A percentile compares a stretch with the other conserved stretches of the same genome.
Conservation (phyloP, 441 rosid genomes). For the Populus hybrid region DNA sequence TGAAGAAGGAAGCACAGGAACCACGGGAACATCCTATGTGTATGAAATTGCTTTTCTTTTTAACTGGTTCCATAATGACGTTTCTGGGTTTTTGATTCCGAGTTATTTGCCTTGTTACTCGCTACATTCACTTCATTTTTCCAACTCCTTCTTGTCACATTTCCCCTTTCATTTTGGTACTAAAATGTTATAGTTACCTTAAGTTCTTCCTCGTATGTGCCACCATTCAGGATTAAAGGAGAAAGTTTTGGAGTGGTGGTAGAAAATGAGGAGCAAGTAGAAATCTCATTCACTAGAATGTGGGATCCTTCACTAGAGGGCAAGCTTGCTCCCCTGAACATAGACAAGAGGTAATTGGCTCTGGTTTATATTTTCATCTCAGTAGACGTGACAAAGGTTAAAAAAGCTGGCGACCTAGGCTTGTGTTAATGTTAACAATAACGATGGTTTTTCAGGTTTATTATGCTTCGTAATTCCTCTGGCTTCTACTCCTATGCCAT, state of each 20-base stretch:
- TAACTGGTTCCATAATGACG: background rate
- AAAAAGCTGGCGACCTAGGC: background rate
- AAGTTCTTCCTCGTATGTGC: background rate
- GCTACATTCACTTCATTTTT: background rate
- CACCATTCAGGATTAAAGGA: slow-evolving; percentile 53
- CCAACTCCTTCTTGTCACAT: background rate
- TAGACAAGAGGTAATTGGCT: slow-evolving; percentile 60
- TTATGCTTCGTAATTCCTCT: slow-evolving; percentile 53
- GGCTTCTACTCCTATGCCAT: slow-evolving; percentile 80
- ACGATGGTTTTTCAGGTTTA: slow-evolving; percentile 41
- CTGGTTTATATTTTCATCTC: background rate
- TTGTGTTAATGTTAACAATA: background rate
- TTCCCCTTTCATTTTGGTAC: background rate
- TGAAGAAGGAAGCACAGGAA: slow-evolving; percentile 46
- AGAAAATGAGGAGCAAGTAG: slow-evolving; percentile 63
- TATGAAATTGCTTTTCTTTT: slow-evolving; percentile 5
- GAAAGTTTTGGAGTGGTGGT: slow-evolving; percentile 51
- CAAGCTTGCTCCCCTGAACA: slow-evolving; percentile 56
- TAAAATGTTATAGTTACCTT: background rate
- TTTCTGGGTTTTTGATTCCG: background rate
- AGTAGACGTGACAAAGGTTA: background rate
- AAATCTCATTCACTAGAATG: slow-evolving; percentile 64
- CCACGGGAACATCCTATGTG: slow-evolving; percentile 50
- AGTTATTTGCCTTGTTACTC: background rate
- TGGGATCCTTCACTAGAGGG: slow-evolving; percentile 55